Conservation (phyloP, 352 stramenopile species). For the Vaucheria bursata region DNA sequence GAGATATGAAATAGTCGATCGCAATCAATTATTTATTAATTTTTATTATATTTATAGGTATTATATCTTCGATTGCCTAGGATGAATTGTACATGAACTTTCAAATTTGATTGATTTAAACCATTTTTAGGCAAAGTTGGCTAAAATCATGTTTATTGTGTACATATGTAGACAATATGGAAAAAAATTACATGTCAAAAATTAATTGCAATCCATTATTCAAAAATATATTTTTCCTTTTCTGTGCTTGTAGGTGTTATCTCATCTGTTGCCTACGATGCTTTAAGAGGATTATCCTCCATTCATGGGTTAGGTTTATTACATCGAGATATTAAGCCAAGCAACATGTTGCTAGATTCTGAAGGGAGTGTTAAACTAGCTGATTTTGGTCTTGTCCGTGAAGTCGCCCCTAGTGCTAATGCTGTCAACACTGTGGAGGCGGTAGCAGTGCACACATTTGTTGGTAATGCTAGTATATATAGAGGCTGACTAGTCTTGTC, state of each 20-base stretch:
- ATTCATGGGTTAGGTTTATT: conserved; percentile 61
- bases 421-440: background rate
- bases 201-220: background rate
- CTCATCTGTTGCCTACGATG: conserved; percentile 73
- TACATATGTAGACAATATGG: no score
- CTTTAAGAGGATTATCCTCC: conserved; percentile 73
- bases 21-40: no score
- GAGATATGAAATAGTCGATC: no score
- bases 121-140: no score
- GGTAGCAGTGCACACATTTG: background rate
- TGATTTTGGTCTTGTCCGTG: conserved; percentile 29
- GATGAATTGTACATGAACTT: no score
- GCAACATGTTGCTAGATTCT: conserved; percentile 78
- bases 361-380: conserved; percentile 42
- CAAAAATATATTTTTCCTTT: background rate
- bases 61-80: no score
- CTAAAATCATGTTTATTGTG: no score
- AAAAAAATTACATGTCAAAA: no score
- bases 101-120: no score
- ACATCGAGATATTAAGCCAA: conserved; percentile 82
- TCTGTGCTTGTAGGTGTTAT: conserved; percentile 44
- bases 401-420: background rate
- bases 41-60: no score
- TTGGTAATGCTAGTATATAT: no score
- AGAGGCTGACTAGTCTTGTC: no score